Conservation (phyloP, 78 protist species). For the Protostelium mycophagum region DNA sequence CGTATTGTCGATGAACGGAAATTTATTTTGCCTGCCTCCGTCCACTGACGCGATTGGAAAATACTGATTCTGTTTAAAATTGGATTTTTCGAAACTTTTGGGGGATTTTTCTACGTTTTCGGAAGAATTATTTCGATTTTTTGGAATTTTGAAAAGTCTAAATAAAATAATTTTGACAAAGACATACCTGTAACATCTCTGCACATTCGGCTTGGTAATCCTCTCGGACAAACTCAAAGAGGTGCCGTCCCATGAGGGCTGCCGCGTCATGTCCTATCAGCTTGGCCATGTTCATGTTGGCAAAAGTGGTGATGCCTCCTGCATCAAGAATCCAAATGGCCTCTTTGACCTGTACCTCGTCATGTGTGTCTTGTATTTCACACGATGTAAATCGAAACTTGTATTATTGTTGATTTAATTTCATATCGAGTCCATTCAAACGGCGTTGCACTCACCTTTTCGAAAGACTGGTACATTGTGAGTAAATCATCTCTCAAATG, state of each 20-base stretch:
- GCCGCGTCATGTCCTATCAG: not conserved
- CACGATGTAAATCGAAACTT: too few relatives aligned
- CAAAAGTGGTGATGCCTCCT: not conserved
- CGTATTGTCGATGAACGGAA: not conserved
- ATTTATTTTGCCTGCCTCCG: not conserved
- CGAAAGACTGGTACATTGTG: not conserved
- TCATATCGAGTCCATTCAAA: too few relatives aligned
- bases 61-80: too few relatives aligned
- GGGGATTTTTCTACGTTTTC: too few relatives aligned
- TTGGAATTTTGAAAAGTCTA: too few relatives aligned
- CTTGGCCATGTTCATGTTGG: not conserved
- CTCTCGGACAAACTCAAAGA: not conserved
- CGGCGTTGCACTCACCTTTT: not conserved
- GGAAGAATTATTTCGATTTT: too few relatives aligned
- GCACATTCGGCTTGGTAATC: not conserved
- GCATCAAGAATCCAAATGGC: not conserved
- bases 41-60: not conserved
- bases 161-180: too few relatives aligned
- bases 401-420: too few relatives aligned
- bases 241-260: not conserved
- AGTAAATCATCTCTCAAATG: not conserved
- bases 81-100: too few relatives aligned
- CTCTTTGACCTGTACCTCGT: not conserved
- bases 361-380: too few relatives aligned
- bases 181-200: too few relatives aligned